Conservation (phyloP, 1,139 yeast genomes). For the Kodamaea fungicola region DNA sequence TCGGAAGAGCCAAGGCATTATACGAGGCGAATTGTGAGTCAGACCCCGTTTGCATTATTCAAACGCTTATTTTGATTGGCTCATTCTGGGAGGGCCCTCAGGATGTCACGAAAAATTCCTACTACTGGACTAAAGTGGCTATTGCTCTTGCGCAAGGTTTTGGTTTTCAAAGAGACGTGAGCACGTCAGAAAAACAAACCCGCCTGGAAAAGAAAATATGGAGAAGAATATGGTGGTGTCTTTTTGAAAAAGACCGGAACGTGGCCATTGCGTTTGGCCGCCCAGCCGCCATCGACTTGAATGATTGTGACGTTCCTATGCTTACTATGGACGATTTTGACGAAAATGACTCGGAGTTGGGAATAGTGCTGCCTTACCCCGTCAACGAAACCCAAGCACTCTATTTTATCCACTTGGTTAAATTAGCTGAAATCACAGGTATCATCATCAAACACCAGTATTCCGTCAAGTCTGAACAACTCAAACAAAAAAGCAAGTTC, state of each 20-base stretch:
- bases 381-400: conserved; percentile 48
- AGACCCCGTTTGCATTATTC: conserved; percentile 65
- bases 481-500: conserved; percentile 45
- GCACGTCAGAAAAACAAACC: conserved; percentile 29
- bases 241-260: conserved; percentile 68
- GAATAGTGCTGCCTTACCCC: conserved; percentile 43
- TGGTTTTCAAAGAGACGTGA: conserved; percentile 64
- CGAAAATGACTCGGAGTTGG: conserved; percentile 50
- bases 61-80: conserved; percentile 62
- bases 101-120: conserved; percentile 69
- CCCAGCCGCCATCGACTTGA: conserved; percentile 65
- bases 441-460: conserved; percentile 69
- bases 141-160: conserved; percentile 74
- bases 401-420: conserved; percentile 62
- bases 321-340: conserved; percentile 60
- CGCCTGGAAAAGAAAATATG: conserved; percentile 52
- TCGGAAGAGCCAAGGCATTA: conserved; percentile 73
- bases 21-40: conserved; percentile 72
- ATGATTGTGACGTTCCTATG: conserved; percentile 80
- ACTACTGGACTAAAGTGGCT: conserved; percentile 76
- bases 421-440: conserved; percentile 72
- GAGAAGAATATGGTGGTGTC: conserved; percentile 79
- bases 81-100: conserved; percentile 81
- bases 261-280: conserved; percentile 78
- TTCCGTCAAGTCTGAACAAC: conserved; percentile 63